phyloP scores from a whole-genome alignment of 352 stramenopile species.

The Phytopythium boreale region DNA sequence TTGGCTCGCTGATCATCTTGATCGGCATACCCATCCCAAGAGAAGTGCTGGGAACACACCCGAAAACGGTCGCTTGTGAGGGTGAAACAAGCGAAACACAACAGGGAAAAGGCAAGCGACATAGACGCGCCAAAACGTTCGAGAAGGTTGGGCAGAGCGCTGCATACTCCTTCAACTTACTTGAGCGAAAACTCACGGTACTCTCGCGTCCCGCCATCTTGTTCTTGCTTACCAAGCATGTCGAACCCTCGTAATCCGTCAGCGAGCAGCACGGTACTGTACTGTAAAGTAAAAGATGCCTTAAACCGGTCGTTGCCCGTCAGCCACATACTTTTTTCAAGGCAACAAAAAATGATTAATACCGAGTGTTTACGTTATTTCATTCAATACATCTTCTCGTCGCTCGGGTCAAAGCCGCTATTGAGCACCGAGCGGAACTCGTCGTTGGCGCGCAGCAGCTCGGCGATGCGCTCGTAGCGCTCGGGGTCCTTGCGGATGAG shows the following conservation, averaged over 20 bases:
- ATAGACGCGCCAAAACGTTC: conserved; percentile 1
- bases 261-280: too few relatives aligned
- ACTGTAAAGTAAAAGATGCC: background rate
- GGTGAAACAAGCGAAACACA: conserved; percentile 3
- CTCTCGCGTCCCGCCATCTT: background rate
- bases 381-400: conserved; percentile 85
- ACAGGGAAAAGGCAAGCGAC: background rate
- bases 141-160: background rate
- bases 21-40: background rate
- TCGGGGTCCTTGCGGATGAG: conserved; percentile 85
- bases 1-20: background rate
- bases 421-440: conserved; percentile 84
- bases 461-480: conserved; percentile 76
- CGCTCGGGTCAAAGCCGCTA: conserved; percentile 84
- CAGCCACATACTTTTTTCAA: background rate
- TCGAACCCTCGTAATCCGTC: background rate
- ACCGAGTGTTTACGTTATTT: background rate
- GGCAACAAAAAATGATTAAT: background rate
- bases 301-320: background rate
- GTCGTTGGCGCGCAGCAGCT: conserved; percentile 83
- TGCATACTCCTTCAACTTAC: background rate
- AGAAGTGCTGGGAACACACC: background rate
- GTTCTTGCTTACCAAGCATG: background rate
- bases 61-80: background rate
- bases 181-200: background rate